A percentile compares a stretch with the other conserved stretches of the same genome.
Conservation (phyloP, 768 basidiomycete genomes). For the Boletellus ananas region DNA sequence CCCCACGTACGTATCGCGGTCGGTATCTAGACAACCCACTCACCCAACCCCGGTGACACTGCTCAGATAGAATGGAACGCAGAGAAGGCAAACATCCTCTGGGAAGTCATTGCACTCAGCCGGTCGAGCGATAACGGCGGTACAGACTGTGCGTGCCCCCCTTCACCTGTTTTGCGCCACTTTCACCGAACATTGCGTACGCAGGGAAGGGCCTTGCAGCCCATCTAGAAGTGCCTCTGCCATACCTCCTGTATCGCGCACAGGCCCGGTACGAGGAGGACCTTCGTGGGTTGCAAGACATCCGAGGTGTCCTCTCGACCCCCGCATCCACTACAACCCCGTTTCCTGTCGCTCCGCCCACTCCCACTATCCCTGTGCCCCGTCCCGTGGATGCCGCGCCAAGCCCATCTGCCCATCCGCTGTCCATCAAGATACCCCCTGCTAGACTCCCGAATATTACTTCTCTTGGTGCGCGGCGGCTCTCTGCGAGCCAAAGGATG, state of each 20-base stretch:
- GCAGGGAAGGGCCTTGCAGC: constrained; percentile 81
- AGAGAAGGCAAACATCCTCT: constrained; percentile 80
- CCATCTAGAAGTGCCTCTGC: constrained; percentile 76
- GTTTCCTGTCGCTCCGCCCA: constrained; percentile 13
- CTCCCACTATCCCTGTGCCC: constrained; percentile 7
- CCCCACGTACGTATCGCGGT: constrained; percentile 51
- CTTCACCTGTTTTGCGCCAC: neutral
- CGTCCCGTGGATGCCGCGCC: constrained; percentile 17
- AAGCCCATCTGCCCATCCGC: constrained; percentile 9
- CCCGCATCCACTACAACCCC: constrained; percentile 34
- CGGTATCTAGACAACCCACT: neutral
- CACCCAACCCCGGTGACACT: constrained; percentile 10
- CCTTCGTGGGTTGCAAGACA: constrained; percentile 71
- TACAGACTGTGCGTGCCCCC: constrained; percentile 65
- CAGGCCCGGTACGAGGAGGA: constrained; percentile 85
- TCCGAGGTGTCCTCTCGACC: constrained; percentile 53
- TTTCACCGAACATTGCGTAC: neutral
- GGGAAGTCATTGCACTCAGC: constrained; percentile 83
- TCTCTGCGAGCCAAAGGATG: constrained; percentile 42
- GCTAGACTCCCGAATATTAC: constrained; percentile 5
- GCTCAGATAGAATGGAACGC: constrained; percentile 77
- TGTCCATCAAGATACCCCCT: constrained; percentile 25
- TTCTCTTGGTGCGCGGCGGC: constrained; percentile 18
- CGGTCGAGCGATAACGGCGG: constrained; percentile 67
- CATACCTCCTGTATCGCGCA: constrained; percentile 80